Percentiles rank a stretch among this genome's conserved stretches.
These are phyloP conservation scores for Musa schizocarpa DNA, from an alignment of 176 grass and related monocot species.

Conservation along the genomic window DNA sequence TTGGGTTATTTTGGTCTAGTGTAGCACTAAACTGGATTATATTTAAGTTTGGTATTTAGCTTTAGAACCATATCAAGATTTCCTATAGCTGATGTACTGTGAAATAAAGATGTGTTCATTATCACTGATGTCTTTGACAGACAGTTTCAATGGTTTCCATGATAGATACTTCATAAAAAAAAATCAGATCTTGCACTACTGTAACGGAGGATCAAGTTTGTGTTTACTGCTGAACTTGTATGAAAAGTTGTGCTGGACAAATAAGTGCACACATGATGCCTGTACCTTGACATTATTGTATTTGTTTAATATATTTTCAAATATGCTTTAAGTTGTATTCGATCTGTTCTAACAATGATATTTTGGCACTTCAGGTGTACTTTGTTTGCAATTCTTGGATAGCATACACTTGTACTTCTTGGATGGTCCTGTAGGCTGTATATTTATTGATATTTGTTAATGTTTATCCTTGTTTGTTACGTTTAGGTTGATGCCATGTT, in stretches of 20 bases:
- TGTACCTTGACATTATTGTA: neutral
- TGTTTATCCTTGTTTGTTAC: neutral
- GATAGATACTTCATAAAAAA: neutral
- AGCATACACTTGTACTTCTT: too few species aligned
- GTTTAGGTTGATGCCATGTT: slow-evolving; percentile 91
- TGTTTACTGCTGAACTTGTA: neutral
- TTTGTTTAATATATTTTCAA: neutral
- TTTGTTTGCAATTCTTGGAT: neutral
- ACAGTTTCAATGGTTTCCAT: neutral
- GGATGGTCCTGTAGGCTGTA: neutral
- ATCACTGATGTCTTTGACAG: too few species aligned
- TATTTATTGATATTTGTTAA: neutral
- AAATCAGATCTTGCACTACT: neutral
- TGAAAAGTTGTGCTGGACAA: neutral
- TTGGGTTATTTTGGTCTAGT: too few species aligned
- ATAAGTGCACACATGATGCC: neutral
- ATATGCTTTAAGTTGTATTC: too few species aligned
- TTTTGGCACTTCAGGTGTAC: neutral
- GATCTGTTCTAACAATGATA: neutral
- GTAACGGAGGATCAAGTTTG: neutral
- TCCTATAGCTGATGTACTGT: too few species aligned
- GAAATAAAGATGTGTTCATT: too few species aligned
- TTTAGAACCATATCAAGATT: too few species aligned
- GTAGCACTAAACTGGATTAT: too few species aligned
- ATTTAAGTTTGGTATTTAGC: too few species aligned